Evolutionary conservation across 345 rosid genomes (phyloP), one percentile per base, ranked within the genome.

Genomic region (Cardiospermum halicacabum): DNA sequence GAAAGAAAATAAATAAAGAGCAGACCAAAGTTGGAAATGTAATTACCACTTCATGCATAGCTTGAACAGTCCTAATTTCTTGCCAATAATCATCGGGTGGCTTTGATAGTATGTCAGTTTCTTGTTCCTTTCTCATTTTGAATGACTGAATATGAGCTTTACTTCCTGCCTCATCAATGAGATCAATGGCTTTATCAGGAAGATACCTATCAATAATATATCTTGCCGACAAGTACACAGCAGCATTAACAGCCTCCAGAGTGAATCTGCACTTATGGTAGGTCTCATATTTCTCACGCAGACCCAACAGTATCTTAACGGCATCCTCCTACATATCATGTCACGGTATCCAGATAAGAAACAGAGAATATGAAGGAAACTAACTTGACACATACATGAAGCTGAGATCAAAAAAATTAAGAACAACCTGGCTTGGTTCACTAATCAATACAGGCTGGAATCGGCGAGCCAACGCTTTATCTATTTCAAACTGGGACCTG

Each of bases 171-270:
- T 94, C 97, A 34, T 94, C 99, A 68, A 94, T 83, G 66, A 91
- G 96, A 85, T 91, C 99, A 50, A 94, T 91, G 40, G 99, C 99
- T 82, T 94, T 94, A 80, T 94, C 99, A 6, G 97, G 99, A 74
- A 94, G 97, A 81, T 81, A 80, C 68, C 99, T 86, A 69, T 94
- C 99, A 37, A 96, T 74, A 26, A 94, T 87, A 61, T 94, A 94
- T 71, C 97, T 83, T 49, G 96, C 77, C 42, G 97, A 87, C 57
- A 91, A 81, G 70, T 82, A 65, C 40, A 94, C 99, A 48, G 99
- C 99, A 56, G 95, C 96, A 84, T 87, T 82, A 74, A 94, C 78
- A 39, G 99, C 99, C 78, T 94, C 93, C 60, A 69, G 64, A 1
- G 96, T 82, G 62, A 82, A 94, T 67, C 69, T 80, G 84, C 99